Evolutionary conservation across 2,329 filamentous ascomycete genomes (phyloP).

Genomic region (Ascocoryne sarcoides): DNA sequence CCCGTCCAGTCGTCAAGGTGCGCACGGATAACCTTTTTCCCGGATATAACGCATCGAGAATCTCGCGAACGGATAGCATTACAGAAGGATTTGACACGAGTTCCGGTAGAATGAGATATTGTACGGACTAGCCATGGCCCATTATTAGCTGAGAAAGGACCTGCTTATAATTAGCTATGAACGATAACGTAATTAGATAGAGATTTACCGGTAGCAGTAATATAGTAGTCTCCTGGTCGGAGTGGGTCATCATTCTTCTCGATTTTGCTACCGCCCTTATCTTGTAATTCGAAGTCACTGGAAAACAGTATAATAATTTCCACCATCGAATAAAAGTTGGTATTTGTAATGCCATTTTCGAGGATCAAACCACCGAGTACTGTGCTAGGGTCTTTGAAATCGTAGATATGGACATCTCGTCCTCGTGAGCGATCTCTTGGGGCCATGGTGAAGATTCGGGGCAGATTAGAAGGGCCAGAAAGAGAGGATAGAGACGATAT

Average conservation of each 20-base stretch:
- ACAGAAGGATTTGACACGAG: slow-evolving; percentile 8
- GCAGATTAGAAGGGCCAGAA: background rate
- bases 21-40: slow-evolving; percentile 2
- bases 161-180: slow-evolving; percentile 2
- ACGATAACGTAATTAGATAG: background rate
- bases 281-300: slow-evolving; percentile 1
- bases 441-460: slow-evolving; percentile 1
- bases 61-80: slow-evolving; percentile 18
- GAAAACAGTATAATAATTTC: slow-evolving; percentile 14
- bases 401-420: slow-evolving; percentile 2
- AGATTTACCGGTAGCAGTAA: slow-evolving; percentile 1
- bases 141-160: slow-evolving; percentile 5
- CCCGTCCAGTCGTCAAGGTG: slow-evolving; percentile 15
- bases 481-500: background rate
- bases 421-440: background rate
- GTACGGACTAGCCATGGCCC: slow-evolving; percentile 11
- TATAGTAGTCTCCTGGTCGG: slow-evolving; percentile 6
- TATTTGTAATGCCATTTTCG: slow-evolving; percentile 20
- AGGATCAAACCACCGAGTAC: slow-evolving; percentile 11
- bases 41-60: slow-evolving; percentile 14
- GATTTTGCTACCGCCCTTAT: slow-evolving; percentile 3
- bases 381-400: background rate
- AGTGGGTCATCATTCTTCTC: slow-evolving; percentile 2
- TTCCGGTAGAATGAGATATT: slow-evolving; percentile 5
- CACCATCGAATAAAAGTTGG: slow-evolving; percentile 23